Percentiles rank a stretch among this genome's conserved stretches.
phyloP scores from a whole-genome alignment of 345 rosid genomes.

The Sonneratia caseolaris region DNA sequence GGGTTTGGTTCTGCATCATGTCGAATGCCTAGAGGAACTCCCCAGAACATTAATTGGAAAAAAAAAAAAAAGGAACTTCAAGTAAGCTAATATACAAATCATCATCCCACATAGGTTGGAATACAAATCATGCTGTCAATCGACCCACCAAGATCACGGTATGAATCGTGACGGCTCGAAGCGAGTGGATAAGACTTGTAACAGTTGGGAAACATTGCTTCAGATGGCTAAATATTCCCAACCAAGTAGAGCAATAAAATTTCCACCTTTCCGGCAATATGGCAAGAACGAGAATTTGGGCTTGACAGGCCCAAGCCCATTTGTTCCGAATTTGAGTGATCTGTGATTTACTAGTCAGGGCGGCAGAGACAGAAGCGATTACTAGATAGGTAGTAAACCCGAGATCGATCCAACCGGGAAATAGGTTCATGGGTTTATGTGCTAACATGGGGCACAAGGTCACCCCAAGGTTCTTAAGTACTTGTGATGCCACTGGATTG shows the following conservation, averaged over 20 bases:
- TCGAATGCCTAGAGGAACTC: not conserved
- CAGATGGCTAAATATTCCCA: not conserved
- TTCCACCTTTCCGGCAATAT: not conserved
- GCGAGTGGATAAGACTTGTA: not conserved
- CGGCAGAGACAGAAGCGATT: no score
- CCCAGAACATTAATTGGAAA: not conserved
- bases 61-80: not conserved
- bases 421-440: not conserved
- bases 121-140: not conserved
- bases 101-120: not conserved
- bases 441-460: not conserved
- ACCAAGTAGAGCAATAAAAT: not conserved
- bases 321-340: not conserved
- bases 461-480: not conserved
- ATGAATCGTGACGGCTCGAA: not conserved
- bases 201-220: not conserved
- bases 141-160: not conserved
- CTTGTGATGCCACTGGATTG: no score
- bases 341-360: not conserved
- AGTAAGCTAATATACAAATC: not conserved
- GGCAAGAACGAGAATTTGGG: not conserved
- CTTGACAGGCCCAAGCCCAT: not conserved
- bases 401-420: not conserved
- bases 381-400: not conserved
- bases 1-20: not conserved